These are phyloP conservation scores for Bruguiera hainesii DNA, from an alignment of 441 rosid genomes.

Conservation along the genomic window DNA sequence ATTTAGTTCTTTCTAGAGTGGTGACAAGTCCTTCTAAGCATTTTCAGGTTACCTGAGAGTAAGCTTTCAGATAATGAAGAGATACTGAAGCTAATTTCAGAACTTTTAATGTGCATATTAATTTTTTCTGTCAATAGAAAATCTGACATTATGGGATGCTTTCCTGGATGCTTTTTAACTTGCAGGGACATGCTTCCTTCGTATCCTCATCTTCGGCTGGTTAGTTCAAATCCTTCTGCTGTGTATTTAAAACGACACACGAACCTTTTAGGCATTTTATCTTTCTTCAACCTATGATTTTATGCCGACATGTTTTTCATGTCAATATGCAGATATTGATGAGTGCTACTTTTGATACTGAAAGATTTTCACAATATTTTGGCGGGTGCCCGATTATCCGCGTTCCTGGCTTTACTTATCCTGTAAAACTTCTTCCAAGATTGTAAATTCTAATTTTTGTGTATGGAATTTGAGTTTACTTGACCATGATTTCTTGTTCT, in stretches of 20 bases:
- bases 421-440: slow-evolving; percentile 46
- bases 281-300: neutral
- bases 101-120: too few species aligned
- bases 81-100: too few species aligned
- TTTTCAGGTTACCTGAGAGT: too few species aligned
- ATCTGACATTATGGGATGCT: too few species aligned
- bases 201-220: slow-evolving; percentile 88
- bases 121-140: too few species aligned
- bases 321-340: slow-evolving; percentile 63
- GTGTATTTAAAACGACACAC: slow-evolving; percentile 8
- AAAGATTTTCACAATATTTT: slow-evolving; percentile 87
- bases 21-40: too few species aligned
- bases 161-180: neutral
- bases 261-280: slow-evolving; percentile 5
- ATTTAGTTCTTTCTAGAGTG: too few species aligned
- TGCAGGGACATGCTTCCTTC: slow-evolving; percentile 92
- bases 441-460: neutral
- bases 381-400: slow-evolving; percentile 90
- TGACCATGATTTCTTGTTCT: neutral
- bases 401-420: slow-evolving; percentile 94
- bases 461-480: slow-evolving; percentile 2
- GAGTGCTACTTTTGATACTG: slow-evolving; percentile 99
- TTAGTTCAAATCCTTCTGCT: slow-evolving; percentile 38
- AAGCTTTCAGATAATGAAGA: too few species aligned
- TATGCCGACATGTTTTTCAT: slow-evolving; percentile 6